Percentiles rank a stretch among this genome's conserved stretches.
Conservation (phyloP, 345 rosid species). For the Brassica cretica region DNA sequence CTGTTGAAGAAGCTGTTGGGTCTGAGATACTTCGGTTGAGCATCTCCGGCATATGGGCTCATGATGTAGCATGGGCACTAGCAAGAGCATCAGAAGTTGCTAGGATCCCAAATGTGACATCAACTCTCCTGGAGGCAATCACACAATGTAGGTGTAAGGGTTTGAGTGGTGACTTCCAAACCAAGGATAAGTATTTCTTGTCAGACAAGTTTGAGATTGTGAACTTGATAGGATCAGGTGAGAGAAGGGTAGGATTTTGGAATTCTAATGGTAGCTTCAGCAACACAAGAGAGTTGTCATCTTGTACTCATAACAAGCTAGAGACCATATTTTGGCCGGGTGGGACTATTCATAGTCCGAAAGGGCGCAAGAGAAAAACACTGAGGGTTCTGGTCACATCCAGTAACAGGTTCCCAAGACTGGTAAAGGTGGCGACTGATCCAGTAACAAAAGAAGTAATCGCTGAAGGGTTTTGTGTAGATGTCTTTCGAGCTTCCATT, state of each 20-base stretch:
- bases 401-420: slow-evolving; percentile 30
- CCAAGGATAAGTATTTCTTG: slow-evolving; percentile 14
- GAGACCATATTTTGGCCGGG: slow-evolving; percentile 45
- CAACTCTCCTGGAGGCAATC: slow-evolving; percentile 35
- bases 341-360: slow-evolving; percentile 32
- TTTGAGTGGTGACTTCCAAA: slow-evolving; percentile 39
- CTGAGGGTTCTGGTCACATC: slow-evolving; percentile 44
- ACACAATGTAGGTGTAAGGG: slow-evolving; percentile 30
- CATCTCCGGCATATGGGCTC: slow-evolving; percentile 38
- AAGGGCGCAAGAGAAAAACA: slow-evolving; percentile 4
- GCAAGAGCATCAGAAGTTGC: slow-evolving; percentile 37
- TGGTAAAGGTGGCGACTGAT: slow-evolving; percentile 23
- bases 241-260: slow-evolving; percentile 44
- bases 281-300: slow-evolving; percentile 11
- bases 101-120: slow-evolving; percentile 5
- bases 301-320: slow-evolving; percentile 17
- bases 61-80: slow-evolving; percentile 36
- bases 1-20: background rate
- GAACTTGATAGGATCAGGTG: slow-evolving; percentile 37
- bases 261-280: slow-evolving; percentile 29
- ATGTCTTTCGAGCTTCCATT: slow-evolving; percentile 29
- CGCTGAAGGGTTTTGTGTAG: slow-evolving; percentile 33
- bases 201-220: slow-evolving; percentile 41
- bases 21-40: slow-evolving; percentile 5
- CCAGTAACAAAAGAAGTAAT: background rate